Evolutionary conservation across 2,329 filamentous ascomycete species (phyloP).

Genomic region (Colletotrichum orchidophilum): DNA sequence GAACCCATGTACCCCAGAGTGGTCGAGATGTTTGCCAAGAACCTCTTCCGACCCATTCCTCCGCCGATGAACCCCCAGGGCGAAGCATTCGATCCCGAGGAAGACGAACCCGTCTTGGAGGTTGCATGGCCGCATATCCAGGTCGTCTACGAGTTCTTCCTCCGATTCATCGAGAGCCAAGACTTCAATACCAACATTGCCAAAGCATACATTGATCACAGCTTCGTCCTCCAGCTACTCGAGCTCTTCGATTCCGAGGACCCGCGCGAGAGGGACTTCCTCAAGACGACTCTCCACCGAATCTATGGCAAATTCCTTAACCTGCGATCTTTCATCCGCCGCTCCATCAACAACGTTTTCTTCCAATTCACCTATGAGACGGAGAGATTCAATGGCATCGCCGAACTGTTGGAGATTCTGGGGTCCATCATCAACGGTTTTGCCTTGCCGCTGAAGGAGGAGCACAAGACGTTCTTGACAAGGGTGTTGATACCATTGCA

Average conservation of each 20-base stretch:
- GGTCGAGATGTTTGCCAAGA: conserved; percentile 99
- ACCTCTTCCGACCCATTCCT: conserved; percentile 95
- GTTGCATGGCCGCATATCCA: conserved; percentile 99
- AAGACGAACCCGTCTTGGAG: conserved; percentile 97
- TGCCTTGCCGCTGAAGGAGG: conserved; percentile 94
- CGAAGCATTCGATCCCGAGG: conserved; percentile 97
- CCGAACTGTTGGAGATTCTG: conserved; percentile 93
- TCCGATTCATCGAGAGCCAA: conserved; percentile 98
- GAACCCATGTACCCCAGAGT: conserved; percentile 99
- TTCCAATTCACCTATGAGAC: conserved; percentile 99
- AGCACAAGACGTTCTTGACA: conserved; percentile 98
- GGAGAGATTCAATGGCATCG: conserved; percentile 97
- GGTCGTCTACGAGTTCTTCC: conserved; percentile 99
- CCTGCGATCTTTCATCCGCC: conserved; percentile 93
- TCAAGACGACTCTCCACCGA: conserved; percentile 96
- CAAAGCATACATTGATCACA: conserved; percentile 98
- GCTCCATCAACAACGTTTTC: conserved; percentile 99
- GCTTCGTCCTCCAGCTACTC: conserved; percentile 95
- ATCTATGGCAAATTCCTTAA: conserved; percentile 99
- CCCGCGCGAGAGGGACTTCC: conserved; percentile 92
- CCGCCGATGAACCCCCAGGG: conserved; percentile 98
- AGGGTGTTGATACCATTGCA: conserved; percentile 92
- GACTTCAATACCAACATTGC: conserved; percentile 99
- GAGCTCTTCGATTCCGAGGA: conserved; percentile 99
- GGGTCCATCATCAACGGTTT: conserved; percentile 99